A percentile compares a stretch with the other conserved stretches of the same genome.
phyloP scores from a whole-genome alignment of 179 eudicot species.

The Patellifolia procumbens region DNA sequence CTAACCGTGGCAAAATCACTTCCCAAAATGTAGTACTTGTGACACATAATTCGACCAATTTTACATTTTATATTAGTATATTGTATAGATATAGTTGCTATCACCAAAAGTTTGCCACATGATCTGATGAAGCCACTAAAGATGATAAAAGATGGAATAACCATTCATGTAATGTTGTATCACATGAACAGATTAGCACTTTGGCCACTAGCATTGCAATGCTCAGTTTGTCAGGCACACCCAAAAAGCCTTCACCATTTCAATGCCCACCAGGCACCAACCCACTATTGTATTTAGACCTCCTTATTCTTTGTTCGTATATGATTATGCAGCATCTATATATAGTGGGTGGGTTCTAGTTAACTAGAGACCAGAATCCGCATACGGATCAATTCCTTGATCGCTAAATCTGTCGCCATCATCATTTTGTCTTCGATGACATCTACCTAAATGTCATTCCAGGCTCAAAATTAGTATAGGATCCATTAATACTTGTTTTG shows the following conservation, averaged over 20 bases:
- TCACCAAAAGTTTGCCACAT: too few relatives aligned
- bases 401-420: too few relatives aligned
- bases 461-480: too few relatives aligned
- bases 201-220: neutral
- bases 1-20: too few relatives aligned
- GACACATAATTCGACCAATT: too few relatives aligned
- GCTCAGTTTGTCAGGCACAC: slow-evolving; percentile 17
- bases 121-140: neutral
- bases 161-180: neutral
- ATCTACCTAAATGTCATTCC: too few relatives aligned
- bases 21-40: too few relatives aligned
- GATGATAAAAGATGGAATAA: neutral
- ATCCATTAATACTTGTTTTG: too few relatives aligned
- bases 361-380: neutral
- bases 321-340: neutral
- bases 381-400: too few relatives aligned
- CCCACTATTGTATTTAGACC: neutral
- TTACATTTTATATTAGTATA: too few relatives aligned
- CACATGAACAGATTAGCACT: neutral
- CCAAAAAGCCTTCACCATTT: neutral
- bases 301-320: neutral
- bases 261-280: slow-evolving; percentile 2
- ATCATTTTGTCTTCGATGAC: too few relatives aligned
- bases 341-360: neutral
- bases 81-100: too few relatives aligned